Conservation (phyloP, 1,284 basidiomycete genomes). For the Trichosporon sp. region DNA sequence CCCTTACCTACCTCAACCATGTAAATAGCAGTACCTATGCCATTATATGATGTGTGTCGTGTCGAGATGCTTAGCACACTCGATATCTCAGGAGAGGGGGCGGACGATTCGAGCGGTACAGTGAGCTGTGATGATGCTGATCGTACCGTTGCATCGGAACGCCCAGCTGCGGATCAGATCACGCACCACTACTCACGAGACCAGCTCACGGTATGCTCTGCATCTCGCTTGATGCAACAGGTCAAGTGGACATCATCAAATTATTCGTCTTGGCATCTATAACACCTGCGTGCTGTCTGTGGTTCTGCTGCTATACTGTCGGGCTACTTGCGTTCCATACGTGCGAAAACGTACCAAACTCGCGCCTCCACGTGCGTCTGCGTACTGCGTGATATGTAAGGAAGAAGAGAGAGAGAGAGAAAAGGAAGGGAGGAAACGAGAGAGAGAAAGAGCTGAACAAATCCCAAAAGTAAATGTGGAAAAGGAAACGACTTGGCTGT, state of each 20-base stretch:
- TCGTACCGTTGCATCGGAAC: not conserved
- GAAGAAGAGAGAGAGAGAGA: not conserved
- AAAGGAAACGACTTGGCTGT: not conserved
- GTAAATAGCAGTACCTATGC: conserved; percentile 11
- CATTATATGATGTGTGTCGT: conserved; percentile 12
- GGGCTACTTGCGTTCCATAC: too few relatives aligned
- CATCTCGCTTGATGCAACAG: too few relatives aligned
- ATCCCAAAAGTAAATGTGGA: conserved; percentile 1
- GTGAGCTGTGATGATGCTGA: not conserved
- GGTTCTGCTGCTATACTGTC: not conserved
- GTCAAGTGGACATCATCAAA: not conserved
- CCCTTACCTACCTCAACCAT: not conserved
- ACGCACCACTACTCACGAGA: too few relatives aligned
- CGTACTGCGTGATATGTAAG: not conserved
- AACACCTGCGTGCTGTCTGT: not conserved
- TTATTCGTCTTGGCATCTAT: not conserved
- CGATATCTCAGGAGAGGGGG: too few relatives aligned
- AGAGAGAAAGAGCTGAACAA: not conserved
- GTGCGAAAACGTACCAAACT: not conserved
- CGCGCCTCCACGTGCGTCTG: not conserved
- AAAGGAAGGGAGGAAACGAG: not conserved
- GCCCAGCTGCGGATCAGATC: not conserved
- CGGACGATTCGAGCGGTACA: not conserved
- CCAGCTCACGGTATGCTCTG: too few relatives aligned
- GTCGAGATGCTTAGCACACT: not conserved